Conservation (phyloP, 2,329 filamentous ascomycete genomes). For the Paracoccidioides lutzii region DNA sequence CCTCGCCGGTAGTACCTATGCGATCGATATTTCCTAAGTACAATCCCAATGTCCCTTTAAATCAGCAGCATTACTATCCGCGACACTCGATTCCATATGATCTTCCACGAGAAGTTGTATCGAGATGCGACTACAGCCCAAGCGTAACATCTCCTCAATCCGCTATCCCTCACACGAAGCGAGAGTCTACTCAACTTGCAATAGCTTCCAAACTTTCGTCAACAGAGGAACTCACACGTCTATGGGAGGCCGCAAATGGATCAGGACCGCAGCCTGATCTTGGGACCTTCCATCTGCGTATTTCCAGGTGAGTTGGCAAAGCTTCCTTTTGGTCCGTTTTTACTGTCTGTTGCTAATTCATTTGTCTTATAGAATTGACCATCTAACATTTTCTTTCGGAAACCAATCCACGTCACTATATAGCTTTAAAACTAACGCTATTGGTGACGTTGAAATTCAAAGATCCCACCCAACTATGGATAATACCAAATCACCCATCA, state of each 20-base stretch:
- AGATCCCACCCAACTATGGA: constrained; percentile 30
- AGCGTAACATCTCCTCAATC: constrained; percentile 7
- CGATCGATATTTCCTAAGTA: constrained; percentile 36
- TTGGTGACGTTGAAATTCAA: constrained; percentile 30
- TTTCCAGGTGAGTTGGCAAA: constrained; percentile 26
- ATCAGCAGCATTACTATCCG: constrained; percentile 26
- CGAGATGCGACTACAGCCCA: constrained; percentile 18
- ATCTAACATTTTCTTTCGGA: constrained; percentile 33
- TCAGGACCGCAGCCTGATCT: constrained; percentile 23
- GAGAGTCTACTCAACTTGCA: not conserved
- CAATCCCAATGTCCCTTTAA: constrained; percentile 25
- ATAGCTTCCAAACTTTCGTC: constrained; percentile 21
- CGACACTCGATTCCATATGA: constrained; percentile 12
- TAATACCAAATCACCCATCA: constrained; percentile 30
- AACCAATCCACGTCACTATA: constrained; percentile 32
- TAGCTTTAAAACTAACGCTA: constrained; percentile 30
- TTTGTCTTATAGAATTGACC: constrained; percentile 22
- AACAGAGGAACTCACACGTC: constrained; percentile 24
- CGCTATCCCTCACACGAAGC: not conserved
- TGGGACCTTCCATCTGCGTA: constrained; percentile 27
- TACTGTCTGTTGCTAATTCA: constrained; percentile 7
- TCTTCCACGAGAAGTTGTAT: constrained; percentile 7
- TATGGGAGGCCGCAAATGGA: constrained; percentile 37
- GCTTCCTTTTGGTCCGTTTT: not conserved
- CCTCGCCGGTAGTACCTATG: constrained; percentile 20